Evolutionary conservation across 306 rosid genomes (phyloP).

Genomic region (Trifolium pratense): DNA sequence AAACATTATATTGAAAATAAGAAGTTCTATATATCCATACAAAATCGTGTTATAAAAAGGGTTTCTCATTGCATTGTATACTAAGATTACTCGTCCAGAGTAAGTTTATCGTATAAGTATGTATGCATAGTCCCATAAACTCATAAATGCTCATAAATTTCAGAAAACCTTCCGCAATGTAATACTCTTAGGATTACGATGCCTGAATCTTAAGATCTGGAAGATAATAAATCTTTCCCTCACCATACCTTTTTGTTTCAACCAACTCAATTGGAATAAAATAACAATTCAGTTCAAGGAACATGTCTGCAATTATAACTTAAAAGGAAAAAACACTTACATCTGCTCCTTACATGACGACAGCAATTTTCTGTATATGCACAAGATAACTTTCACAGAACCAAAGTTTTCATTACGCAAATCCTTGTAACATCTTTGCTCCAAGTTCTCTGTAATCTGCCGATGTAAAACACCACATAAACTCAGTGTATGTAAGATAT

Average conservation of each 20-base stretch:
- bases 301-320: constrained; percentile 14
- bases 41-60: constrained; percentile 30
- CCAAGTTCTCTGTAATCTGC: constrained; percentile 79
- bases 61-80: constrained; percentile 31
- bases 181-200: constrained; percentile 28
- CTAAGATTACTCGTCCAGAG: constrained; percentile 18
- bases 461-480: constrained; percentile 40
- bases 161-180: constrained; percentile 20
- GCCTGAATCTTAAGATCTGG: constrained; percentile 20
- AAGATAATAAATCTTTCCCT: constrained; percentile 26
- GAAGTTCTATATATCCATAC: background rate
- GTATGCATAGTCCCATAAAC: constrained; percentile 26
- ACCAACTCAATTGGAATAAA: constrained; percentile 32
- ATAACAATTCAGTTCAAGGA: constrained; percentile 28
- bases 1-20: constrained; percentile 7
- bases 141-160: constrained; percentile 35
- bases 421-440: constrained; percentile 89
- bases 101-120: constrained; percentile 32
- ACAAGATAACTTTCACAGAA: constrained; percentile 71
- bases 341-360: constrained; percentile 77
- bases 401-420: constrained; percentile 78
- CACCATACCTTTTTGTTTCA: constrained; percentile 26
- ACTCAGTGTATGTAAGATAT: constrained; percentile 37
- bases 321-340: constrained; percentile 61
- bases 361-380: constrained; percentile 74